Base-by-base conservation (phyloP, 345 rosid genomes). In the Camelina sativa region DNA sequence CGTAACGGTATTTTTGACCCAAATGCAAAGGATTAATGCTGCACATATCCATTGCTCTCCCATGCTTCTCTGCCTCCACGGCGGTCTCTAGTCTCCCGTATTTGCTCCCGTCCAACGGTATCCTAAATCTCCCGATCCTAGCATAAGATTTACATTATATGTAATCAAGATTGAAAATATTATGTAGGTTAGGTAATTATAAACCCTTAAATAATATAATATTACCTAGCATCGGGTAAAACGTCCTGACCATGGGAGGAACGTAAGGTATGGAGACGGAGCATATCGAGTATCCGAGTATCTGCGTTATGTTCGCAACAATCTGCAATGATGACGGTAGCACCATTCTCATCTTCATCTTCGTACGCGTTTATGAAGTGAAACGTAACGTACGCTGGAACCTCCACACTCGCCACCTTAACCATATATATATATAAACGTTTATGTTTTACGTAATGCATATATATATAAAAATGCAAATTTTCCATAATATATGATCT, bases 41-140 rank as follows among this genome's bases (percentile, higher is more conserved):
- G 80, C 98, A 94, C 98, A 94, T 91, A 65, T 94, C 98, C 95
- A 94, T 88, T 17, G 95, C 98, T 72, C 86, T 90, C 4, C 99
- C 99, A 81, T 94, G 98, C 68, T 94, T 91, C 57, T 90, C 82
- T 9, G 98, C 89, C 65, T 90, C 90, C 82, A 94, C 75, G 2
- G 97, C 97, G 30, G 93, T 84, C 81, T 86, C 97, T 54, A 95
- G 62, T 52, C 58, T 79, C 65, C 99, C 97, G 8, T 74, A 73
- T 32, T 85, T 87, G 74, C 93, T 88, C 77, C 99, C 99, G 51
- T 91, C 96, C 23, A 95, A 52, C 20, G 99, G 99, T 72, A 95
- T 86, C 43, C 0, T 84, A 69, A 95, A 95, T 81, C 99, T 87
- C 73, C 99, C 99, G 4, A 95, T 97, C 88, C 99, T 93, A 65